Evolutionary conservation across 1,284 basidiomycete genomes (phyloP).

Genomic region (Melanopsichium pennsylvanicum): DNA sequence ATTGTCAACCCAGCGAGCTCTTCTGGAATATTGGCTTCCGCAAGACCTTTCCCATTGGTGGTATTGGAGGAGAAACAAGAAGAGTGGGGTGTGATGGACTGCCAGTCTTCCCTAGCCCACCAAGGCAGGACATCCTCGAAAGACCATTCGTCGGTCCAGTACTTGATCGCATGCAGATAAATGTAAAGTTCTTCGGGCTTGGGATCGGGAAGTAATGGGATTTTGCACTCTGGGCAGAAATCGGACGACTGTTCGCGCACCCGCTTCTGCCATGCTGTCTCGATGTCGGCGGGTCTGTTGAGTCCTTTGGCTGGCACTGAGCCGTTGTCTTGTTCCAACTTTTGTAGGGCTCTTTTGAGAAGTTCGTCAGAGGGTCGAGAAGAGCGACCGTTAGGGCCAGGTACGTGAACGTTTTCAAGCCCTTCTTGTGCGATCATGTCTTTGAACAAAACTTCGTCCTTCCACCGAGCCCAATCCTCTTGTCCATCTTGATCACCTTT

Average conservation of each 20-base stretch:
- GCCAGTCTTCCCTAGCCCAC: conserved; percentile 62
- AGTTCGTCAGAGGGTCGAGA: conserved; percentile 38
- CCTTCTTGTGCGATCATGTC: conserved; percentile 54
- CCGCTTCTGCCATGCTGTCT: conserved; percentile 44
- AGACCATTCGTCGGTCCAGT: conserved; percentile 63
- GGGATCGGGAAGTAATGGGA: conserved; percentile 60
- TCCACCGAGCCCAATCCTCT: conserved; percentile 64
- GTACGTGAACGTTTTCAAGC: conserved; percentile 52
- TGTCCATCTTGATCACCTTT: conserved; percentile 61
- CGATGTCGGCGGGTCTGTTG: conserved; percentile 40
- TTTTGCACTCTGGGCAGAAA: conserved; percentile 59
- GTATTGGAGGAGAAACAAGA: too few relatives aligned
- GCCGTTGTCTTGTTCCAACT: conserved; percentile 29
- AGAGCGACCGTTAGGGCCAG: conserved; percentile 56
- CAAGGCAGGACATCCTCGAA: conserved; percentile 63
- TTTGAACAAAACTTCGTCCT: conserved; percentile 62
- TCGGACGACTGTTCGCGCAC: conserved; percentile 40
- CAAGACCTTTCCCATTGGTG: neutral
- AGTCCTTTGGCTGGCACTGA: conserved; percentile 30
- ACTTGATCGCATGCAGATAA: conserved; percentile 65
- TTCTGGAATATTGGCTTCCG: conserved; percentile 25
- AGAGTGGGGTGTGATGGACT: conserved; percentile 13
- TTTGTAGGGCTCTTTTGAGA: conserved; percentile 31
- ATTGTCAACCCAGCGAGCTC: conserved; percentile 13
- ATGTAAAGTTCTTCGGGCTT: conserved; percentile 61